Evolutionary conservation across 805 yeast genomes (phyloP).

Genomic region (Wickerhamiella parazyma): DNA sequence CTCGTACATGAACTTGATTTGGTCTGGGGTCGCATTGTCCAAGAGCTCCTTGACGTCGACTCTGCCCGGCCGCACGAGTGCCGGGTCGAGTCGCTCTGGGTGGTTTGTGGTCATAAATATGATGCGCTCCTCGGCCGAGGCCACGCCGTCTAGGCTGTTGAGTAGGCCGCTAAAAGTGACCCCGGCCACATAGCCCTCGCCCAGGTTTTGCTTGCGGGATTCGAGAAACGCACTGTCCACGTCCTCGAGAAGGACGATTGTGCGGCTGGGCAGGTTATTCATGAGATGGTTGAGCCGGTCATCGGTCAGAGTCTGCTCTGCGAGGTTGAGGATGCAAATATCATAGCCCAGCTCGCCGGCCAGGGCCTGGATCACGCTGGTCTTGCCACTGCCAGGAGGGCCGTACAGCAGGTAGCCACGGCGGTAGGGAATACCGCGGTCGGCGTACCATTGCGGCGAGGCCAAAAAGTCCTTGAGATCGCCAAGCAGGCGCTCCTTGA

Average conservation of each 20-base stretch:
- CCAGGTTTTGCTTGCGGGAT: constrained; percentile 53
- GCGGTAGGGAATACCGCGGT: constrained; percentile 94
- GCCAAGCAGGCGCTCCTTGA: constrained; percentile 46
- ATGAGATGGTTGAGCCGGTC: constrained; percentile 87
- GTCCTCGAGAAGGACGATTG: constrained; percentile 76
- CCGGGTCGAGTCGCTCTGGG: constrained; percentile 87
- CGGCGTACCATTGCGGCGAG: constrained; percentile 83
- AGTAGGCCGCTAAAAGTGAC: constrained; percentile 91
- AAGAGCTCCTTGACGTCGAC: constrained; percentile 72
- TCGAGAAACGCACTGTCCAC: constrained; percentile 84
- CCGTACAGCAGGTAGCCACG: constrained; percentile 90
- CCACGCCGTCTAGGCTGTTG: constrained; percentile 93
- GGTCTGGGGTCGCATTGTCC: constrained; percentile 76
- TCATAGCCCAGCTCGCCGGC: constrained; percentile 95
- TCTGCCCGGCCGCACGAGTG: constrained; percentile 87
- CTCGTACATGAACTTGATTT: constrained; percentile 70
- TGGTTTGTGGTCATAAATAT: constrained; percentile 98
- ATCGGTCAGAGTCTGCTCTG: constrained; percentile 86
- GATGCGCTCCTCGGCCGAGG: constrained; percentile 90
- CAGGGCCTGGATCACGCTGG: constrained; percentile 87
- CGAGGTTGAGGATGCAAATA: constrained; percentile 79
- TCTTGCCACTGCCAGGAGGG: constrained; percentile 96
- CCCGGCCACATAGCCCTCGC: constrained; percentile 68
- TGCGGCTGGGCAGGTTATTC: constrained; percentile 90
- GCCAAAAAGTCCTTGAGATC: constrained; percentile 72